Percentiles rank a stretch among this genome's conserved stretches.
These are phyloP conservation scores for Aspergillus novofumigatus DNA, from an alignment of 2,329 filamentous ascomycete species.

Conservation along the genomic window DNA sequence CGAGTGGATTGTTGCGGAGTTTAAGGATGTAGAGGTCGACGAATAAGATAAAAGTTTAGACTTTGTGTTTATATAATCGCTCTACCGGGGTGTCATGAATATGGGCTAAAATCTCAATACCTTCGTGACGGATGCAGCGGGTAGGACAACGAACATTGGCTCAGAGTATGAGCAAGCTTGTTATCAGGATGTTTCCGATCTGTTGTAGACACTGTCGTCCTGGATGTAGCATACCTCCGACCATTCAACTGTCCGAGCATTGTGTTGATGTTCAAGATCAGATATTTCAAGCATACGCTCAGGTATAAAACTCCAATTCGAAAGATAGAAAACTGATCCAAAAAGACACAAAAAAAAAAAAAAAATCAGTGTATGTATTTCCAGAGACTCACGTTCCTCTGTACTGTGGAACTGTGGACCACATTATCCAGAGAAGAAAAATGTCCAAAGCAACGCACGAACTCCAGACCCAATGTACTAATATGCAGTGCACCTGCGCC, in stretches of 20 bases:
- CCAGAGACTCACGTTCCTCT: slow-evolving; percentile 57
- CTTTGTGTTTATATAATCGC: neutral
- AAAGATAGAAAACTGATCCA: neutral
- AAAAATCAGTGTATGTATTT: slow-evolving; percentile 6
- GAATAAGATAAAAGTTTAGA: slow-evolving; percentile 17
- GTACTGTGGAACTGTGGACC: slow-evolving; percentile 38
- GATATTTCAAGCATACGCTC: neutral
- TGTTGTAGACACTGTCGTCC: neutral
- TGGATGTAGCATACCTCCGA: neutral
- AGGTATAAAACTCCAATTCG: no score
- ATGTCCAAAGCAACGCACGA: slow-evolving; percentile 5
- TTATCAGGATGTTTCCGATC: neutral
- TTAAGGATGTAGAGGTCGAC: slow-evolving; percentile 49
- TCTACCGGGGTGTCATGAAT: neutral
- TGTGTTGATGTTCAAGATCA: no score
- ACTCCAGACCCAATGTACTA: slow-evolving; percentile 13
- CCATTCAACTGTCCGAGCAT: neutral
- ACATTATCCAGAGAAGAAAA: slow-evolving; percentile 1
- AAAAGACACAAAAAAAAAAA: neutral
- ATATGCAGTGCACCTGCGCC: slow-evolving; percentile 6
- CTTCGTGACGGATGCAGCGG: neutral
- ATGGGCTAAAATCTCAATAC: neutral
- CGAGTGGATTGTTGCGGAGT: slow-evolving; percentile 82
- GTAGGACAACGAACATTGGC: neutral
- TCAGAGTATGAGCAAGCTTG: neutral